Evolutionary conservation across 768 basidiomycete genomes (phyloP), one percentile per base, ranked within the genome.

Genomic region (Mycena galopus): DNA sequence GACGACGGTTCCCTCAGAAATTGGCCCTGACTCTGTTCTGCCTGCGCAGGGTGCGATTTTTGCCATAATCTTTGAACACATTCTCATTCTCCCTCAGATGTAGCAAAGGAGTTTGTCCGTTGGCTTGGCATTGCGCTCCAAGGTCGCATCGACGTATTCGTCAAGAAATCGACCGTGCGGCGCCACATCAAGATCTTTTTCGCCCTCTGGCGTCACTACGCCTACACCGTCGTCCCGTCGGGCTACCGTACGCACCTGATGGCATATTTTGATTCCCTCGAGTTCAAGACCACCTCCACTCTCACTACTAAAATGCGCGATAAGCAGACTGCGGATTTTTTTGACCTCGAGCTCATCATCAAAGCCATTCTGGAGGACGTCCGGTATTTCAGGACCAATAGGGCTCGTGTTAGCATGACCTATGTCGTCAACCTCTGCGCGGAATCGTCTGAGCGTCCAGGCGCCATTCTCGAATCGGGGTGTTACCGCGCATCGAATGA

Each of bases 171-270:
- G 35, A 37, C 35, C 14, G 14, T 37, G 11, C 11, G 14, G 35
- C 56, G 66, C 39, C 59, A 47, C 44, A 58, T 67, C 8, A 50
- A n/a, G 56, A 59, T 3, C 3, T 59, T 59, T 17, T 67, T 47
- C 32, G 66, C 57, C 7, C 30, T 47, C 19, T 66, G 50, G 55
- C 4, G 39, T 3, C 37, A 44, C 10, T 59, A 59, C 23, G 56
- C 66, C 16, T 25, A 16, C 30, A 4, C 33, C 32, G 23, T 25
- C 17, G 21, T 67, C 42, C 57, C 66, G n/a, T 23, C 9, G 4
- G 56, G 29, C 5, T 27, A 67, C 33, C 42, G 57, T 0, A 16
- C 25, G 6, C 42, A 35, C 19, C 19, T 59, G 17, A 27, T 58
- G 29, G 10, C 3, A 17, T 67, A 58, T 21, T 59, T 67, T 25